Conservation (phyloP, 2,329 filamentous ascomycete genomes). For the Beauveria rudraprayagi region DNA sequence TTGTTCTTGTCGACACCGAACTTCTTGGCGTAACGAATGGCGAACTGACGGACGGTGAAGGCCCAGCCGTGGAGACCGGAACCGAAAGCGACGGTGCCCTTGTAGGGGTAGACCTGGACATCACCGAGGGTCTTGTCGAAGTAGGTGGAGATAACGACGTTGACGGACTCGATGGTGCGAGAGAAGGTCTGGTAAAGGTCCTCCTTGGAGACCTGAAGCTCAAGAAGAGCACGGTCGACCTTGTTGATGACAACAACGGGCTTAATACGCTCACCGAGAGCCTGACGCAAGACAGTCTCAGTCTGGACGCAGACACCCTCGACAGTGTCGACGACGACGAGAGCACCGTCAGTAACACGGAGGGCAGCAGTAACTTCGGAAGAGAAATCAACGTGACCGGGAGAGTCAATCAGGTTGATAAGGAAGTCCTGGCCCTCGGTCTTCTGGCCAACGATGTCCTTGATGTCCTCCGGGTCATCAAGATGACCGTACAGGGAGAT, state of each 20-base stretch:
- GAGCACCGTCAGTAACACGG: slow-evolving; percentile 98
- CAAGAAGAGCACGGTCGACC: slow-evolving; percentile 98
- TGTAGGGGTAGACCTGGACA: slow-evolving; percentile 96
- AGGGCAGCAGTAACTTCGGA: slow-evolving; percentile 99
- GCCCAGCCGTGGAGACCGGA: slow-evolving; percentile 99
- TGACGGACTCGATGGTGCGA: slow-evolving; percentile 98
- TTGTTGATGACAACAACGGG: slow-evolving; percentile 99
- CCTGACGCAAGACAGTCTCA: slow-evolving; percentile 98
- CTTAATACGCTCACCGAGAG: slow-evolving; percentile 99
- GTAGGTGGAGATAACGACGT: slow-evolving; percentile 99
- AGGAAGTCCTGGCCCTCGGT: slow-evolving; percentile 93
- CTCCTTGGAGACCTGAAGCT: slow-evolving; percentile 97
- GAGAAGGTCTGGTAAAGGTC: slow-evolving; percentile 99
- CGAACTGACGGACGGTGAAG: slow-evolving; percentile 98
- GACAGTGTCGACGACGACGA: slow-evolving; percentile 99
- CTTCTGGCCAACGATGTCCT: slow-evolving; percentile 86
- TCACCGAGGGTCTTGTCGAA: slow-evolving; percentile 95
- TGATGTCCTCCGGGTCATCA: slow-evolving; percentile 73
- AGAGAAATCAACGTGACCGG: slow-evolving; percentile 99
- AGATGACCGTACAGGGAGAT: slow-evolving; percentile 95
- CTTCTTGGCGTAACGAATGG: slow-evolving; percentile 95
- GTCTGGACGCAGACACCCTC: slow-evolving; percentile 99
- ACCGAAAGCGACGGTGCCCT: slow-evolving; percentile 96
- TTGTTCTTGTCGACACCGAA: slow-evolving; percentile 99
- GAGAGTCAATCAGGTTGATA: slow-evolving; percentile 99